A percentile compares a stretch with the other conserved stretches of the same genome.
These are phyloP conservation scores for Diaporthe humulicola DNA, from an alignment of 2,329 filamentous ascomycete species.

Conservation along the genomic window DNA sequence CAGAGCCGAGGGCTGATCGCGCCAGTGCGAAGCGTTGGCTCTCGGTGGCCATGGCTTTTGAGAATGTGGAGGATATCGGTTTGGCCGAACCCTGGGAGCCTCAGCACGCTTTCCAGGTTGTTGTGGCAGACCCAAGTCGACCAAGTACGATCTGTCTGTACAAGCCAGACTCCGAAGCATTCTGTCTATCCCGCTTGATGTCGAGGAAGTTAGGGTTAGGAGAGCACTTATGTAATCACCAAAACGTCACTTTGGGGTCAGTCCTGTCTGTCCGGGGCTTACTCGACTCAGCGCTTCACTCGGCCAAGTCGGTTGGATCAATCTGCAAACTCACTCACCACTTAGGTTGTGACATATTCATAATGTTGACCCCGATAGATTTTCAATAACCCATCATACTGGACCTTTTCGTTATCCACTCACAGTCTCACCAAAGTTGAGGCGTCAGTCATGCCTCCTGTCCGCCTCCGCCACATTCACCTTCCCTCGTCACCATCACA, in stretches of 20 bases:
- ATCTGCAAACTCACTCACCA: neutral
- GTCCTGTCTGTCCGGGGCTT: neutral
- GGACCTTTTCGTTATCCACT: neutral
- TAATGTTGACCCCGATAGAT: neutral
- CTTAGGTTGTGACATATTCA: neutral
- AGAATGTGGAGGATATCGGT: neutral
- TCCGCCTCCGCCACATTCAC: constrained; percentile 54
- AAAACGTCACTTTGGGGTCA: neutral
- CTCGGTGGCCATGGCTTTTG: neutral
- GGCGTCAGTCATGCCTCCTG: constrained; percentile 16
- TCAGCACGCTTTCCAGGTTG: neutral
- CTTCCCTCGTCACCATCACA: constrained; percentile 48
- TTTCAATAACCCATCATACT: neutral
- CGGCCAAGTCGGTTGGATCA: neutral
- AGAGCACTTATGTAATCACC: neutral
- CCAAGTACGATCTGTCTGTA: neutral
- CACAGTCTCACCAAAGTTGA: neutral
- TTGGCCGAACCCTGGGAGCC: too few species aligned
- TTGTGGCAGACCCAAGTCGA: neutral
- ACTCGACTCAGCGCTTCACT: neutral
- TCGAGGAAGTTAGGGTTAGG: neutral
- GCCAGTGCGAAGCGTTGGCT: constrained; percentile 25
- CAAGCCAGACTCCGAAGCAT: neutral
- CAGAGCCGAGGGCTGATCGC: constrained; percentile 8
- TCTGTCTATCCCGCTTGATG: neutral